Percentiles rank a stretch among this genome's conserved stretches.
phyloP scores from a whole-genome alignment of 805 yeast genomes.

The Barnettozyma sucrosica region DNA sequence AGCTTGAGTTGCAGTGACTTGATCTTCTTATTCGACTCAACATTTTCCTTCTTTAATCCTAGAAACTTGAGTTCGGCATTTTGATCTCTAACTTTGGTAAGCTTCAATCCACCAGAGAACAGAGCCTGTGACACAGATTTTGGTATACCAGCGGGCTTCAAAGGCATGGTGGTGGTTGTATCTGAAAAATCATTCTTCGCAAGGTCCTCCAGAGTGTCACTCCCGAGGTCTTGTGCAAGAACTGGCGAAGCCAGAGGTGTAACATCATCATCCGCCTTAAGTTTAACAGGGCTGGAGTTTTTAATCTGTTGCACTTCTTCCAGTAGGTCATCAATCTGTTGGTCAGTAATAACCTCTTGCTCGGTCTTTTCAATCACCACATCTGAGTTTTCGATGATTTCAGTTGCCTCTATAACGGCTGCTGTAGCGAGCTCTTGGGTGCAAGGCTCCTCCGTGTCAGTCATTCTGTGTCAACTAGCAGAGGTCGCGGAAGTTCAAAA shows the following conservation, averaged over 20 bases:
- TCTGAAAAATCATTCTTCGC: neutral
- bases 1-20: slow-evolving; percentile 28
- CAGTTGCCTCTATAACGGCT: neutral
- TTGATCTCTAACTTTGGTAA: slow-evolving; percentile 25
- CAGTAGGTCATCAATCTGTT: slow-evolving; percentile 24
- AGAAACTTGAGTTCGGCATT: slow-evolving; percentile 21
- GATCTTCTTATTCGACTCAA: slow-evolving; percentile 14
- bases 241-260: slow-evolving; percentile 9
- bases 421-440: neutral
- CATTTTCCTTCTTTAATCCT: slow-evolving; percentile 20
- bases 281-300: slow-evolving; percentile 16
- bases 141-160: slow-evolving; percentile 14
- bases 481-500: neutral
- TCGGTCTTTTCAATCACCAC: slow-evolving; percentile 4
- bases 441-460: neutral
- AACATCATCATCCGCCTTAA: slow-evolving; percentile 6
- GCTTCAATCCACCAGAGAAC: slow-evolving; percentile 21
- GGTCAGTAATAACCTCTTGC: slow-evolving; percentile 16
- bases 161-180: neutral
- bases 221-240: neutral
- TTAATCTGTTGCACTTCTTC: slow-evolving; percentile 24
- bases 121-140: slow-evolving; percentile 27
- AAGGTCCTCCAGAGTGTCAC: neutral
- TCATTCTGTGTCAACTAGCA: neutral
- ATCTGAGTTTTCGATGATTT: neutral